A percentile compares a stretch with the other conserved stretches of the same genome.
Evolutionary conservation across 1,284 basidiomycete genomes (phyloP).

Genomic region (Polyporus tsugae): DNA sequence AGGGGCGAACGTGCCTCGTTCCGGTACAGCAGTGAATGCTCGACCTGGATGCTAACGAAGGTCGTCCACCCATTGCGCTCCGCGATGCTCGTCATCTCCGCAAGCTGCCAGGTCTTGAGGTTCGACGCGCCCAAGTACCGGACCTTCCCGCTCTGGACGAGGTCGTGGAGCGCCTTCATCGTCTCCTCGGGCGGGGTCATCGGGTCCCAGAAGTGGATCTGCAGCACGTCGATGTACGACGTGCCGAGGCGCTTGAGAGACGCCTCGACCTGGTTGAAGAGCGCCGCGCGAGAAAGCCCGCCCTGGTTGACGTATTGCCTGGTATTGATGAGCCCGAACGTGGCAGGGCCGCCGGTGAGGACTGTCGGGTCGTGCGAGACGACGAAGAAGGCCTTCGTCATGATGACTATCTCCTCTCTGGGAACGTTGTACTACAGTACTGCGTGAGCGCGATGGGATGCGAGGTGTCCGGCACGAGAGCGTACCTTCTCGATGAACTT

Average conservation of each 20-base stretch:
- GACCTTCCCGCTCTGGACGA: slow-evolving; percentile 43
- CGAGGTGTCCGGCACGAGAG: neutral
- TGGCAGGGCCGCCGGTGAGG: slow-evolving; percentile 19
- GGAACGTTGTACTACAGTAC: slow-evolving; percentile 59
- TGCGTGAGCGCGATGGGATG: neutral
- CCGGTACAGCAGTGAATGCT: slow-evolving; percentile 51
- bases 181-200: slow-evolving; percentile 59
- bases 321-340: slow-evolving; percentile 31
- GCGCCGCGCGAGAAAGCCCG: slow-evolving; percentile 42
- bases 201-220: slow-evolving; percentile 58
- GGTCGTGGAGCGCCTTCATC: slow-evolving; percentile 46
- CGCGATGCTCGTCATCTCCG: slow-evolving; percentile 50
- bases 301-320: slow-evolving; percentile 44
- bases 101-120: slow-evolving; percentile 46
- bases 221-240: slow-evolving; percentile 56
- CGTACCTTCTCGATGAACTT: slow-evolving; percentile 59
- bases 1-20: slow-evolving; percentile 16
- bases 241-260: slow-evolving; percentile 51
- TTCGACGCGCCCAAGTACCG: slow-evolving; percentile 47
- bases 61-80: slow-evolving; percentile 46
- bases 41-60: slow-evolving; percentile 51
- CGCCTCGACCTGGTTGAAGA: slow-evolving; percentile 70
- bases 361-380: slow-evolving; percentile 33
- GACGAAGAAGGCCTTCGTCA: slow-evolving; percentile 48
- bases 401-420: slow-evolving; percentile 57